phyloP scores from a whole-genome alignment of 208 protist genomes.

The Trypanosoma cruzi region DNA sequence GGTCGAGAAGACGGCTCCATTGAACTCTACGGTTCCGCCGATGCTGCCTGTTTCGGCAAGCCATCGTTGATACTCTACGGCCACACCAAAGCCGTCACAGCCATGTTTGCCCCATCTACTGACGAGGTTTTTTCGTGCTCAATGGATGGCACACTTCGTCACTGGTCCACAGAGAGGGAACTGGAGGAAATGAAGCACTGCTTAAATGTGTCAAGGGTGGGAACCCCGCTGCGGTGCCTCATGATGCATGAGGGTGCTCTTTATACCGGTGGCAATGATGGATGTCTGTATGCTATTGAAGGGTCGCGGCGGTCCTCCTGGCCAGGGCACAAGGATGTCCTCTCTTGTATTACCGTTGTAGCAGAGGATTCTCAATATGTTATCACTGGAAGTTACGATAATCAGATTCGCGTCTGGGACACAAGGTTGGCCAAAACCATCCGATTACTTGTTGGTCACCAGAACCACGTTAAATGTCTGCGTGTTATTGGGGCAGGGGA shows the following conservation, averaged over 20 bases:
- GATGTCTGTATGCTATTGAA: conserved; percentile 63
- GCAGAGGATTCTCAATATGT: conserved; percentile 28
- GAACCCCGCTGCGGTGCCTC: conserved; percentile 52
- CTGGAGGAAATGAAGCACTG: conserved; percentile 30
- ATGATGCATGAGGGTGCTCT: conserved; percentile 35
- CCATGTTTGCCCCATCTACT: conserved; percentile 40
- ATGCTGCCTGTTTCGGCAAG: conserved; percentile 54
- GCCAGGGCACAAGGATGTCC: conserved; percentile 55
- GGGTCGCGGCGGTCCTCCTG: conserved; percentile 55
- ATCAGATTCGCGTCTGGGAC: conserved; percentile 76
- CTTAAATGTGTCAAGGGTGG: conserved; percentile 42
- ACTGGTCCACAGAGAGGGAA: conserved; percentile 56
- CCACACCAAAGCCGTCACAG: conserved; percentile 64
- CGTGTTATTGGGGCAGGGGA: conserved; percentile 39
- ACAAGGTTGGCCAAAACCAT: conserved; percentile 50
- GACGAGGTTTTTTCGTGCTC: conserved; percentile 69
- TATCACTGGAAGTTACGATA: conserved; percentile 76
- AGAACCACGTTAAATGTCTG: conserved; percentile 54
- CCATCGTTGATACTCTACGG: conserved; percentile 55
- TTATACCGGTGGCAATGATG: conserved; percentile 69
- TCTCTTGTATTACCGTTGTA: conserved; percentile 65
- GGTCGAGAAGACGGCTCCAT: conserved; percentile 79
- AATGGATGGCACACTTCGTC: conserved; percentile 70
- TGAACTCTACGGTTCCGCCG: conserved; percentile 61
- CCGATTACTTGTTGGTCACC: conserved; percentile 65